phyloP scores from a whole-genome alignment of 345 rosid genomes.

The Murraya paniculata region DNA sequence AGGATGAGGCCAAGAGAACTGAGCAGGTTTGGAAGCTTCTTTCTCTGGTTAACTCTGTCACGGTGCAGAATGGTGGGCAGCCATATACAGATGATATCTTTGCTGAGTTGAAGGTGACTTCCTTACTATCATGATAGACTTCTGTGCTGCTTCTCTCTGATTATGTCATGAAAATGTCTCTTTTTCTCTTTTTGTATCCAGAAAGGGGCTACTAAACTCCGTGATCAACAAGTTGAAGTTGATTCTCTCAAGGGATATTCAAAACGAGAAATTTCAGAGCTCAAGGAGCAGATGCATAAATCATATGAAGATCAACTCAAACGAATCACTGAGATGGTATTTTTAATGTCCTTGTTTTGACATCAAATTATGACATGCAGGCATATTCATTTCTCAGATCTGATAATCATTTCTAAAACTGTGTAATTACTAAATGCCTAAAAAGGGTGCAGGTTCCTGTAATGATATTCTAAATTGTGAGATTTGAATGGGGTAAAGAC shows the following conservation, averaged over 20 bases:
- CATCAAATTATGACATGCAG: neutral
- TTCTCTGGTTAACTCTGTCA: constrained; percentile 51
- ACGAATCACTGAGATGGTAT: constrained; percentile 71
- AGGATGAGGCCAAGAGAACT: constrained; percentile 46
- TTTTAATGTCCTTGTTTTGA: neutral
- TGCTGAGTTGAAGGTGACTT: constrained; percentile 57
- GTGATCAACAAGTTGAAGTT: constrained; percentile 60
- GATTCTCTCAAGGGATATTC: constrained; percentile 60
- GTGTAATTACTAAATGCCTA: neutral
- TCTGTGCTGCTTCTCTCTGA: neutral
- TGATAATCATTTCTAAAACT: neutral
- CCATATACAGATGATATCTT: constrained; percentile 79
- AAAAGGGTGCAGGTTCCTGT: neutral
- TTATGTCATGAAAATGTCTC: neutral
- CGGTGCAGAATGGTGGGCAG: constrained; percentile 56
- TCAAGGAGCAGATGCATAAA: constrained; percentile 57
- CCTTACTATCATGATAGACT: neutral
- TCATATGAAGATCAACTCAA: constrained; percentile 62
- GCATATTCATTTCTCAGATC: neutral
- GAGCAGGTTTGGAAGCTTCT: constrained; percentile 66
- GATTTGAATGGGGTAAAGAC: neutral
- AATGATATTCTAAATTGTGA: neutral
- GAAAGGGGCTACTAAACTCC: constrained; percentile 69
- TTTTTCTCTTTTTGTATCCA: constrained; percentile 22
- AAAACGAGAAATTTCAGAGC: constrained; percentile 46